Evolutionary conservation across 352 stramenopile genomes (phyloP), one percentile per base, ranked within the genome.

Genomic region (Pythium guiyangense): DNA sequence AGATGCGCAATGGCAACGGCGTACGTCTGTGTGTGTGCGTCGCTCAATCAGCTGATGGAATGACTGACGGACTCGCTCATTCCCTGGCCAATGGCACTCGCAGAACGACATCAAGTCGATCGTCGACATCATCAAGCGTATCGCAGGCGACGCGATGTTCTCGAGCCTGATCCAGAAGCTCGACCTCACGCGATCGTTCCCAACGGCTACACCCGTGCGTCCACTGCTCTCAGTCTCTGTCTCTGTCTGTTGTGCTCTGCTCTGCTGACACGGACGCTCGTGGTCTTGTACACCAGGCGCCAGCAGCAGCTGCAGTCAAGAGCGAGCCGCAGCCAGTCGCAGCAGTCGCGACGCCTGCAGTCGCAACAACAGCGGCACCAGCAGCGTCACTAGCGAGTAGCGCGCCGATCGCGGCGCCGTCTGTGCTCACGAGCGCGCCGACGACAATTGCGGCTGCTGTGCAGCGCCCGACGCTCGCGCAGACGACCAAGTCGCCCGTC

Each of bases 71-170:
- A 29, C 22, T 27, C 10, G 9, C 22, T 22, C 22, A 22, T 22
- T 22, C 22, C 22, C 22, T 37, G 6, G 31, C 31, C 31, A 12
- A 12, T 50, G 5, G 49, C 5, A 57, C 9, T 17, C 20, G 37
- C 57, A 90, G 79, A 92, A 92, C 18, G 83, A 94, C 56, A 88
- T 92, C 62, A 94, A 92, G 57, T 86, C 81, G 0, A 92, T 94
- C 57, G 75, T 92, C 42, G 85, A 94, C 45, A 91, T 92, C 55
- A 90, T 94, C 71, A 94, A 94, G 71, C 77, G 83, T 15, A 88
- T 88, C 54, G 76, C 79, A 0, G 85, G 85, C 48, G 82, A 92
- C 57, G 71, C 82, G 1, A 92, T 91, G 52, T 91, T 92, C 56
- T 79, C 78, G 6, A 87, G 66, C 18, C 69, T 94, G 14, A 90